Percentiles rank a stretch among this genome's conserved stretches.
These are phyloP conservation scores for Aristolochia californica DNA, from an alignment of 164 flowering plant genomes.

Conservation along the genomic window DNA sequence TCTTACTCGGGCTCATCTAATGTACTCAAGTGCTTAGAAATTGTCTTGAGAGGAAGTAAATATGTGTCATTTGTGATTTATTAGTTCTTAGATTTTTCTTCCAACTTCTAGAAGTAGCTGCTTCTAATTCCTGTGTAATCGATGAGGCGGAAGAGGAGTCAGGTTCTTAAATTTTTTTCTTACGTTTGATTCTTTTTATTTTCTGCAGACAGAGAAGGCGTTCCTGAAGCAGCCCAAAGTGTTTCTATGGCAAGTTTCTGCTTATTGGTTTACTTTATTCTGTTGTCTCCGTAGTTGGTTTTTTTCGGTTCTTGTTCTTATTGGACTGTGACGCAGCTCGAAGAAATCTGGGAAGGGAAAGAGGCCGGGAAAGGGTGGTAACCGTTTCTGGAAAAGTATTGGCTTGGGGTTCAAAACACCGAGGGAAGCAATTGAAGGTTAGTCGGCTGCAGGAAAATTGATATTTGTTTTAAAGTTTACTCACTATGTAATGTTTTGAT, in stretches of 20 bases:
- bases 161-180: background rate
- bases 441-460: background rate
- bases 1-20: too few species aligned
- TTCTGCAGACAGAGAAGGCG: slow-evolving; percentile 15
- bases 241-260: slow-evolving; percentile 7
- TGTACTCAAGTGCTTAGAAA: too few species aligned
- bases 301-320: background rate
- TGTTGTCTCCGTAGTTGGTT: background rate
- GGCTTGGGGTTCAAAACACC: slow-evolving; percentile 15
- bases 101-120: background rate
- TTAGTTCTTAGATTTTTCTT: too few species aligned
- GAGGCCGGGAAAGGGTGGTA: slow-evolving; percentile 17
- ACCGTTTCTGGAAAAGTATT: slow-evolving; percentile 15
- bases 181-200: background rate
- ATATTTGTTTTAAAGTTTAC: too few species aligned
- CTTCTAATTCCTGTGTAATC: background rate
- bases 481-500: too few species aligned
- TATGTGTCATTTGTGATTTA: too few species aligned
- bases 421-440: slow-evolving; percentile 15
- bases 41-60: too few species aligned
- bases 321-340: slow-evolving; percentile 7
- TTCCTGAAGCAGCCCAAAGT: slow-evolving; percentile 18
- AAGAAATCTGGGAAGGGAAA: slow-evolving; percentile 16
- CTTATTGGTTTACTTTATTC: background rate
- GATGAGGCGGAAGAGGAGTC: background rate